phyloP scores from a whole-genome alignment of 495 filamentous ascomycete species.

The Articulospora tetracladia region DNA sequence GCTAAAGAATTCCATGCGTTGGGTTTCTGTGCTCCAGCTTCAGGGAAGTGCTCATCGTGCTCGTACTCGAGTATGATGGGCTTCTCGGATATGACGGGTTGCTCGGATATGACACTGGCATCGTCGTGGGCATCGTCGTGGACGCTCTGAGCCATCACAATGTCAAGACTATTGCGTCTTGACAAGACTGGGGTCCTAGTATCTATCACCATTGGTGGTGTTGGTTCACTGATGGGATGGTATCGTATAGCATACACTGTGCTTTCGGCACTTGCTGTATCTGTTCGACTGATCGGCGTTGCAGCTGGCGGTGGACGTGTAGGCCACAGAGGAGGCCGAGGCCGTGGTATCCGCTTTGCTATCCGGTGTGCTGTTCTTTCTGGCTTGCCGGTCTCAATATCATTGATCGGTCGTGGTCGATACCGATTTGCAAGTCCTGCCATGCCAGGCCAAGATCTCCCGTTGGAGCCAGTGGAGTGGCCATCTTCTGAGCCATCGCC shows the following conservation, averaged over 20 bases:
- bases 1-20: constrained; percentile 18
- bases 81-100: constrained; percentile 20
- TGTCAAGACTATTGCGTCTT: constrained; percentile 13
- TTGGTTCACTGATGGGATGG: constrained; percentile 69
- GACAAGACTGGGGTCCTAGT: neutral
- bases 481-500: constrained; percentile 9
- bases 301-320: constrained; percentile 22
- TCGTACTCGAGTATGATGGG: constrained; percentile 9
- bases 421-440: constrained; percentile 39
- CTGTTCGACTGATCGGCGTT: constrained; percentile 27
- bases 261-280: constrained; percentile 58
- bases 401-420: constrained; percentile 27
- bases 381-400: constrained; percentile 22
- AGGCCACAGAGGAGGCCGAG: constrained; percentile 24
- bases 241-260: constrained; percentile 85
- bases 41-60: neutral
- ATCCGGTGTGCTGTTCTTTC: constrained; percentile 6
- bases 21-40: neutral
- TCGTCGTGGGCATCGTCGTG: constrained; percentile 24
- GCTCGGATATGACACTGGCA: no score
- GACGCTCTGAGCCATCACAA: neutral
- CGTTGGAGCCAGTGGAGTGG: constrained; percentile 24
- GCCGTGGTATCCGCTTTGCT: constrained; percentile 4
- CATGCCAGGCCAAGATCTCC: constrained; percentile 43
- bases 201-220: constrained; percentile 39